phyloP scores from a whole-genome alignment of 2,329 filamentous ascomycete genomes.

The Daldinia eschscholtzii region DNA sequence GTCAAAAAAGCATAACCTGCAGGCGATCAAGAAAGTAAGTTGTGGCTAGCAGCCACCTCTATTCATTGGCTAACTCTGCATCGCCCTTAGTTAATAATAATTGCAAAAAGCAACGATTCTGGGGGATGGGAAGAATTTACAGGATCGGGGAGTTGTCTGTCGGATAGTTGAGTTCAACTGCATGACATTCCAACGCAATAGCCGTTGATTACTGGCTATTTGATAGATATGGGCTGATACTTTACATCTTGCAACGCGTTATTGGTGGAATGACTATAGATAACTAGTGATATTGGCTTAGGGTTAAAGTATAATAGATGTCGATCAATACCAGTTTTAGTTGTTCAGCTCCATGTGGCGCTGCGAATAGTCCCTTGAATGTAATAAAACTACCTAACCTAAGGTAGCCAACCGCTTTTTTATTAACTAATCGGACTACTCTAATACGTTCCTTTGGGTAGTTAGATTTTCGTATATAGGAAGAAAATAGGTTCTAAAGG shows the following conservation, averaged over 20 bases:
- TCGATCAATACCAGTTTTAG: conserved; percentile 26
- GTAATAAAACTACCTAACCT: conserved; percentile 1
- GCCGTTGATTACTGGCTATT: neutral
- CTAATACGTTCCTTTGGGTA: conserved; percentile 9
- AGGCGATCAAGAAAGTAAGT: neutral
- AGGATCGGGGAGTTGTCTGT: neutral
- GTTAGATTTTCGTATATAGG: conserved; percentile 21
- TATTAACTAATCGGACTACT: conserved; percentile 17
- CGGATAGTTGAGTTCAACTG: neutral
- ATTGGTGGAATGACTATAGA: neutral
- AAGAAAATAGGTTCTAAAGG: conserved; percentile 11
- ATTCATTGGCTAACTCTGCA: neutral
- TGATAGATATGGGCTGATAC: neutral
- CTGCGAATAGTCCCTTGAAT: neutral
- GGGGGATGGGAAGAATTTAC: neutral
- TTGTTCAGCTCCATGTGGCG: conserved; percentile 28
- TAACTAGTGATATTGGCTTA: neutral
- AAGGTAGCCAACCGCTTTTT: conserved; percentile 10
- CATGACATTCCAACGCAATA: neutral
- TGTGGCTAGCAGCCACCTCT: neutral
- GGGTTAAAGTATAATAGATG: neutral
- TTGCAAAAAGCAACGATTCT: neutral
- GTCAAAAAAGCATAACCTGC: neutral
- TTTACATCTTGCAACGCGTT: neutral
- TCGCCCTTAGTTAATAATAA: neutral